Evolutionary conservation across 768 basidiomycete species (phyloP), one percentile per base, ranked within the genome.

Genomic region (Auricularia heimuer): DNA sequence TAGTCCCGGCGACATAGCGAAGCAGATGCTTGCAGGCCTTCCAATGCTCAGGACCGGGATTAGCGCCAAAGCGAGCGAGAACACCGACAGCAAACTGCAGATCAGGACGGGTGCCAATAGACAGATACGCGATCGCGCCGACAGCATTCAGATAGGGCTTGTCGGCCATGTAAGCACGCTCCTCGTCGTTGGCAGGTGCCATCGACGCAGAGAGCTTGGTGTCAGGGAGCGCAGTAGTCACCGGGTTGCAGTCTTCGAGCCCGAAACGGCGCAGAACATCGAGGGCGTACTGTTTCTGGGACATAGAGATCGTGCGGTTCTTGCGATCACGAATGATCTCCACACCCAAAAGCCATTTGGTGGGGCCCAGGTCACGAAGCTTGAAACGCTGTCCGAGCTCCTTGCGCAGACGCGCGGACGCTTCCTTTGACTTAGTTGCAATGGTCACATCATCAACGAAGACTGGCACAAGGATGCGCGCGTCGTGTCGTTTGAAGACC

Each of bases 81-180:
- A 62, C 29, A 39, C 69, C 66, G 4, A 77, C 75, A 7, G 74
- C 68, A 56, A 68, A 76, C 0, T 75, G 67, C 10, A 80, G 69
- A 51, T 81, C 76, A 0, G 78, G 77, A 1, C 72, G 68, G 1
- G 77, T 77, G 4, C 69, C 70, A 1, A 76, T 62, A 2, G 75
- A 67, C 0, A 76, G 64, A 63, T 77, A 75, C 67, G 71, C 68
- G 10, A 77, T 67, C 3, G 73, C 65, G 34, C 75, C 73, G 37
- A 76, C 70, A 58, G 72, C 70, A 62, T 72, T 65, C 1, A 71
- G 62, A 64, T 76, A 77, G 14, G 73, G 75, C 39, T 42, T 42
- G 39, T 42, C 39, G 12, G 39, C 39, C 72, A 76, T 77, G 1
- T 56, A 35, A 4, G 29, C 67, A 54, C 34, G 42, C 58, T 70